Base-by-base conservation (phyloP, 139 green algal species). In the Micractinium sp. region DNA sequence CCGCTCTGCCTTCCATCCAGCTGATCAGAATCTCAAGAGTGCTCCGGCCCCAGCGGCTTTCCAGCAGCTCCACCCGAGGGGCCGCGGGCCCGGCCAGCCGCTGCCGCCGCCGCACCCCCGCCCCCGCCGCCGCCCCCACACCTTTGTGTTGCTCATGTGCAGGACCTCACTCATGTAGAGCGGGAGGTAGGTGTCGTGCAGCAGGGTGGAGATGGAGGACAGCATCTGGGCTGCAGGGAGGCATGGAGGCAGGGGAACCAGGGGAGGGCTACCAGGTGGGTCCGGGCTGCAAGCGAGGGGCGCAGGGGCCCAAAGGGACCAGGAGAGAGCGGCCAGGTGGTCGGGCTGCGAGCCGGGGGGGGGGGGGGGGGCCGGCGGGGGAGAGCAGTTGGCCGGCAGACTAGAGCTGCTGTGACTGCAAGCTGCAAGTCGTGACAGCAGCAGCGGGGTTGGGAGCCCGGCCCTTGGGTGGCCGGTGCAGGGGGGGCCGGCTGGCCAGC, bases 101-200 rank as follows among this genome's bases (percentile, higher is more conserved):
- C 7, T 23, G 20, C 25, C 41, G 31, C 16, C 39, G 39, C 31
- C 36, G 0, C 33, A 29, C 23, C 14, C 0, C n/a, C 79, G 35
- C 47, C 3, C 69, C 29, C 3, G 18, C 29, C 7, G n/a, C 69
- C 61, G 47, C 9, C 47, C 29, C 23, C n/a, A n/a, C 38, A 88
- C 90, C 87, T 84, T 90, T 31, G 93, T 95, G 79, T 95, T 97
- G 87, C 81, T 93, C n/a, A 97, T 91, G 56, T 91, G 90, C 35
- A 98, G 93, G 73, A 95, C 95, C n/a, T 98, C 95, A 29, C 93
- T 93, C 88, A 97, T 91, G 91, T 97, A 98, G 63, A 98, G 88
- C 23, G 96, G 96, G 23, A 98, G 90, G 92, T 97, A 98, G 29
- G 95, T 96, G 92, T 98, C 96, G 86, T 98, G 96, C 41, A 98